Percentiles rank a stretch among this genome's conserved stretches.
Evolutionary conservation across 2,329 filamentous ascomycete genomes (phyloP).

Genomic region (Phyllosticta capitalensis): DNA sequence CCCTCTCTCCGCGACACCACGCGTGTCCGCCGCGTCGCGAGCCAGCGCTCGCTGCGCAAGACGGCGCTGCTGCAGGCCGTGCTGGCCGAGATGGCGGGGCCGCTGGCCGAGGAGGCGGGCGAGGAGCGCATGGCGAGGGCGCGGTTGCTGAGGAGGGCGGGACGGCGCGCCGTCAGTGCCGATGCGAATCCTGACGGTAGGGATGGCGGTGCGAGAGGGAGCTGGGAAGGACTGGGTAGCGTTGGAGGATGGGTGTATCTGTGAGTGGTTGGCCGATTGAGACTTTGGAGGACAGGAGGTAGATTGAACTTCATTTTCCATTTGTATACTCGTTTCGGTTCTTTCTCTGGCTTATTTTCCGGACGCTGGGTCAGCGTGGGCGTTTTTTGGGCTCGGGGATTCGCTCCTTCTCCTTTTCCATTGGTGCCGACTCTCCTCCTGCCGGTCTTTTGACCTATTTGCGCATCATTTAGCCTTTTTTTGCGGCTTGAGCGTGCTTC

Average conservation of each 20-base stretch:
- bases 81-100: conserved; percentile 7
- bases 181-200: neutral
- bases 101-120: conserved; percentile 1
- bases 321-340: too few species aligned
- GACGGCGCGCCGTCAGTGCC: neutral
- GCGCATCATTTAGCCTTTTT: too few species aligned
- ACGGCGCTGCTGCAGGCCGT: conserved; percentile 6
- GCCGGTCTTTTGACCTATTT: too few species aligned
- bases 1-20: neutral
- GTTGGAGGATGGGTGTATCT: neutral
- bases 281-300: too few species aligned
- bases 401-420: too few species aligned
- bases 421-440: too few species aligned
- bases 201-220: neutral
- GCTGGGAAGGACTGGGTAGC: neutral
- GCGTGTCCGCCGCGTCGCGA: neutral
- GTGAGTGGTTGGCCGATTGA: neutral
- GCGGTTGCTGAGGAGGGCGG: neutral
- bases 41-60: conserved; percentile 1
- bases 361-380: too few species aligned
- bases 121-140: neutral
- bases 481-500: too few species aligned
- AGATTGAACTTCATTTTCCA: too few species aligned
- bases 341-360: too few species aligned
- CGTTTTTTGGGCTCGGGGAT: too few species aligned